Evolutionary conservation across 768 basidiomycete species (phyloP).

Genomic region (Boletellus ananas): DNA sequence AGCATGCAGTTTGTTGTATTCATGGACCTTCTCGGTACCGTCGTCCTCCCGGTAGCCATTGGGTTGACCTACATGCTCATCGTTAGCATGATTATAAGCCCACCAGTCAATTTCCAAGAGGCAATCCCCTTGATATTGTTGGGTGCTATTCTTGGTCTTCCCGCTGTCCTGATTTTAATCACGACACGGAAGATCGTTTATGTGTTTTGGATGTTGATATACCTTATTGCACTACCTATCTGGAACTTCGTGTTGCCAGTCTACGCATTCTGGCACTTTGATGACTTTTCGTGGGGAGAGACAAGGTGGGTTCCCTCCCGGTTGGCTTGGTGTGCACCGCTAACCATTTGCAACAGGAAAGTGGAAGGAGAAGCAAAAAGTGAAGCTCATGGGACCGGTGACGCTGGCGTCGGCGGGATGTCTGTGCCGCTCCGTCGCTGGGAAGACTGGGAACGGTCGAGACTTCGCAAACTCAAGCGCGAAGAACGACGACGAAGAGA

Average conservation of each 20-base stretch:
- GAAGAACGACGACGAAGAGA: slow-evolving; percentile 81
- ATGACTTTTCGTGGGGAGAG: slow-evolving; percentile 99
- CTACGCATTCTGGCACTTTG: slow-evolving; percentile 99
- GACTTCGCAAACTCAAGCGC: slow-evolving; percentile 84
- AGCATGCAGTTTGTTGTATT: slow-evolving; percentile 99
- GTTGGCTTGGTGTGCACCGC: neutral
- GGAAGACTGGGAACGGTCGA: slow-evolving; percentile 99
- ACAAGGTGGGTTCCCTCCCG: slow-evolving; percentile 62
- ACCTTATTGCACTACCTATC: slow-evolving; percentile 86
- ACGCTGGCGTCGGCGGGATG: slow-evolving; percentile 45
- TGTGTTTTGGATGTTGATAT: slow-evolving; percentile 97
- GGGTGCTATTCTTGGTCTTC: slow-evolving; percentile 87
- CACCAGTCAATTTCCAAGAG: slow-evolving; percentile 83
- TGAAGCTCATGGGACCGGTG: slow-evolving; percentile 71
- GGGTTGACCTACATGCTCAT: slow-evolving; percentile 85
- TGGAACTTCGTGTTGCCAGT: slow-evolving; percentile 96
- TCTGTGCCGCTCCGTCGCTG: slow-evolving; percentile 92
- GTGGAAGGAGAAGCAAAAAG: slow-evolving; percentile 88
- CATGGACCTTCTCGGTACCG: slow-evolving; percentile 91
- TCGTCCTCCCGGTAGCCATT: slow-evolving; percentile 94
- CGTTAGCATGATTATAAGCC: slow-evolving; percentile 71
- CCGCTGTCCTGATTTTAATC: slow-evolving; percentile 87
- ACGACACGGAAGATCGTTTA: slow-evolving; percentile 95
- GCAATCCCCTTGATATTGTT: slow-evolving; percentile 93
- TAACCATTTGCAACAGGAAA: slow-evolving; percentile 53